Conservation (phyloP, 2,329 filamentous ascomycete species). For the Pestalotiopsis sp. region DNA sequence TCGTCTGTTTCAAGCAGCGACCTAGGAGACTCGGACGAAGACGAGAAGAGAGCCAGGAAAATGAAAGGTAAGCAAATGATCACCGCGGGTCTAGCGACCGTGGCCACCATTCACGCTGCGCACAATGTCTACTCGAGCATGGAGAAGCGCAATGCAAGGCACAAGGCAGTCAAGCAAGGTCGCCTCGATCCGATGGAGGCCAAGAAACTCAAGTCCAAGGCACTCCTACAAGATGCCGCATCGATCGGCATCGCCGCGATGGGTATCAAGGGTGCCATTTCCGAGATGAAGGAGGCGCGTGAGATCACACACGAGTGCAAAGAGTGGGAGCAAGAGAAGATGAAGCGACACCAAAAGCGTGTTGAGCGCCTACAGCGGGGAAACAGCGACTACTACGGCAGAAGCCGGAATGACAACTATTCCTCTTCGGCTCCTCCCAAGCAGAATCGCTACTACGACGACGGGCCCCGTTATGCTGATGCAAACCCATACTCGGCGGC, state of each 20-base stretch:
- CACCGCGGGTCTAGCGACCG: constrained; percentile 57
- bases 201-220: constrained; percentile 59
- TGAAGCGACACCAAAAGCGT: constrained; percentile 51
- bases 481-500: constrained; percentile 48
- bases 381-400: constrained; percentile 32
- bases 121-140: constrained; percentile 61
- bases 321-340: constrained; percentile 52
- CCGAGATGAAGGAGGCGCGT: constrained; percentile 58
- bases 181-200: constrained; percentile 53
- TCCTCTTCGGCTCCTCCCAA: constrained; percentile 42
- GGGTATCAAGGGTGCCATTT: constrained; percentile 59
- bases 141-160: constrained; percentile 56
- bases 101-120: constrained; percentile 63
- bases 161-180: constrained; percentile 57
- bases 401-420: constrained; percentile 48
- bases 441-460: constrained; percentile 41
- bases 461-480: constrained; percentile 49
- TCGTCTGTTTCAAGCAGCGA: constrained; percentile 56
- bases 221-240: constrained; percentile 60
- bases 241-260: constrained; percentile 60
- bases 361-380: constrained; percentile 37
- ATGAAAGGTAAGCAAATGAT: constrained; percentile 66
- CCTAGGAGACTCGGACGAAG: constrained; percentile 60
- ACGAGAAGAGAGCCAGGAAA: constrained; percentile 55
- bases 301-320: constrained; percentile 51